Evolutionary conservation across 108 stramenopile genomes (phyloP).

Genomic region (Halocafeteria seosinensis): DNA sequence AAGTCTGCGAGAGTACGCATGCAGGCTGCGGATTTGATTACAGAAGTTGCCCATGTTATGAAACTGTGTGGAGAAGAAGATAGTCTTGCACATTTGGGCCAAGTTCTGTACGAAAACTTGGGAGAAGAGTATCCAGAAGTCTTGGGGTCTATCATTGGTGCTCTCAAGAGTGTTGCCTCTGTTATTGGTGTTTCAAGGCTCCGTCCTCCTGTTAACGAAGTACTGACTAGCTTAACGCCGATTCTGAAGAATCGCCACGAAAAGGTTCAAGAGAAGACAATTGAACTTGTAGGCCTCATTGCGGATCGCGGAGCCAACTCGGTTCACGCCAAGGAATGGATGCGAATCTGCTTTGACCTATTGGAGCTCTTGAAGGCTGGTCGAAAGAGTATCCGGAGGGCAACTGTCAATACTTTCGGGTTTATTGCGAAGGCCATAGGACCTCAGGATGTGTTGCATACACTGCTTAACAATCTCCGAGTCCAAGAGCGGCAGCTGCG

Average conservation of each 20-base stretch:
- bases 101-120: conserved; percentile 93
- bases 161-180: conserved; percentile 81
- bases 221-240: conserved; percentile 87
- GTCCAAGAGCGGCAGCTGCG: conserved; percentile 94
- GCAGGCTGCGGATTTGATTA: conserved; percentile 95
- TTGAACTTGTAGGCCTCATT: conserved; percentile 85
- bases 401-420: conserved; percentile 93
- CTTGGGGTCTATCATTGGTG: conserved; percentile 78
- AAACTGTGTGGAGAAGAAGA: conserved; percentile 90
- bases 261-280: conserved; percentile 94
- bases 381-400: conserved; percentile 86
- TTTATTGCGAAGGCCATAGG: conserved; percentile 98
- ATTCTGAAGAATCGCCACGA: conserved; percentile 94
- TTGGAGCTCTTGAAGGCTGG: conserved; percentile 93
- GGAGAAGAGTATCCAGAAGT: conserved; percentile 97
- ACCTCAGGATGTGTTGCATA: conserved; percentile 92
- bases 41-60: conserved; percentile 88
- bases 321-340: conserved; percentile 94
- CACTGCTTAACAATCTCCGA: conserved; percentile 88
- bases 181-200: conserved; percentile 96
- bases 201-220: conserved; percentile 86
- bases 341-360: conserved; percentile 97
- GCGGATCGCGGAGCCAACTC: conserved; percentile 90
- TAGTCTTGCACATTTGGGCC: conserved; percentile 91
- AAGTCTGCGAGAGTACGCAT: conserved; percentile 86